These are phyloP conservation scores for Prunus mume DNA, from an alignment of 306 rosid species.

Conservation along the genomic window DNA sequence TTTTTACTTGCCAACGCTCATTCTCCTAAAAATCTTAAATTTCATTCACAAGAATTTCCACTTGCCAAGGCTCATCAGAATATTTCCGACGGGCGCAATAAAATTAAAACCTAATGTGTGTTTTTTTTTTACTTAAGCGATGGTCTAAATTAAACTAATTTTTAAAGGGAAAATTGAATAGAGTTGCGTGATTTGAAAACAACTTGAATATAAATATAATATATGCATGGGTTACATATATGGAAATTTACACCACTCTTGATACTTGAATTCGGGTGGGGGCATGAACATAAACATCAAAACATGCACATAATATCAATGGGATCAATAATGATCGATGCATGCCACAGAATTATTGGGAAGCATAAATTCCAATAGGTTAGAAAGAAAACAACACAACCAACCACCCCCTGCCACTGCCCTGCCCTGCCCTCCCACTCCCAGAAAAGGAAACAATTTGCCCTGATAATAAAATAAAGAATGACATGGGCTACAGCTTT, in stretches of 20 bases:
- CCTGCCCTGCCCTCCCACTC: background rate
- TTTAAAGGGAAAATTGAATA: too few relatives aligned
- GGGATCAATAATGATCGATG: background rate
- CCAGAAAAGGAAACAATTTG: too few relatives aligned
- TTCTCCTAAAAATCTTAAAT: too few relatives aligned
- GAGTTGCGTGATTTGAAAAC: too few relatives aligned
- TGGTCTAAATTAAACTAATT: too few relatives aligned
- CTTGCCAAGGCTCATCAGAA: too few relatives aligned
- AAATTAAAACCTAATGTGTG: too few relatives aligned
- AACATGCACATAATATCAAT: background rate
- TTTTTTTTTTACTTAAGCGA: too few relatives aligned
- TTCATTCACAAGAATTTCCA: too few relatives aligned
- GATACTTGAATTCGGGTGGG: background rate
- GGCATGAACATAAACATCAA: background rate
- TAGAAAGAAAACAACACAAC: background rate
- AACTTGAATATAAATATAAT: too few relatives aligned
- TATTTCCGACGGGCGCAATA: too few relatives aligned
- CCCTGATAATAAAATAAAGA: background rate
- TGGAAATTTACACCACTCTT: background rate
- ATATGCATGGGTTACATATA: background rate
- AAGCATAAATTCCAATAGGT: background rate
- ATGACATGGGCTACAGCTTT: background rate
- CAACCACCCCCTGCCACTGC: background rate
- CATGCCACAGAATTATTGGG: background rate
- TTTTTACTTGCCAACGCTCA: too few relatives aligned